Evolutionary conservation across 129 eudicot species (phyloP).

Genomic region (Solidago caesia): DNA sequence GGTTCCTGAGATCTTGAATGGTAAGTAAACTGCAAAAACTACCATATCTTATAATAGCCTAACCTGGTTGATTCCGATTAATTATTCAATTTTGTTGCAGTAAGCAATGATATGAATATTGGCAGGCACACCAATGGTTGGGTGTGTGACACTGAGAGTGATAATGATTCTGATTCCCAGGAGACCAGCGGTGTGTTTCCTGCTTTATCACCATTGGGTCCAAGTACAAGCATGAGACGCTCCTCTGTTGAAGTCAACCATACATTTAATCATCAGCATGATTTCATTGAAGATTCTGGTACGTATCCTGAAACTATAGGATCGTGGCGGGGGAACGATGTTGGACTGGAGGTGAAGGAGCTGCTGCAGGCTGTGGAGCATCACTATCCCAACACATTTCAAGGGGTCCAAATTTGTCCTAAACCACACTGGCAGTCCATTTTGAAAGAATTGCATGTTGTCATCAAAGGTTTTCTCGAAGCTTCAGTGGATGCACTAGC

Average conservation of each 20-base stretch:
- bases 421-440: constrained; percentile 13
- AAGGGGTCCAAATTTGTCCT: constrained; percentile 13
- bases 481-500: neutral
- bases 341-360: constrained; percentile 15
- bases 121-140: constrained; percentile 22
- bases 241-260: neutral
- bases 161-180: neutral
- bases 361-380: constrained; percentile 12
- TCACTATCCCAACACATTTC: constrained; percentile 22
- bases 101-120: constrained; percentile 10
- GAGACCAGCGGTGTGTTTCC: neutral
- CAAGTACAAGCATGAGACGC: neutral
- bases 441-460: constrained; percentile 19
- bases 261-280: neutral
- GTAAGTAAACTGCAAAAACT: constrained; percentile 2
- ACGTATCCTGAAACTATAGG: neutral
- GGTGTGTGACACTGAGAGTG: constrained; percentile 24
- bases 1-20: constrained; percentile 17
- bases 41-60: neutral
- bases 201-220: neutral
- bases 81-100: constrained; percentile 5
- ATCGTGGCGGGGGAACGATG: constrained; percentile 2
- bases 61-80: neutral
- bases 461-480: constrained; percentile 23
- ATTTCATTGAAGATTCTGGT: neutral